A percentile compares a stretch with the other conserved stretches of the same genome.
Conservation (phyloP, 345 rosid species). For the Acer yangbiense region DNA sequence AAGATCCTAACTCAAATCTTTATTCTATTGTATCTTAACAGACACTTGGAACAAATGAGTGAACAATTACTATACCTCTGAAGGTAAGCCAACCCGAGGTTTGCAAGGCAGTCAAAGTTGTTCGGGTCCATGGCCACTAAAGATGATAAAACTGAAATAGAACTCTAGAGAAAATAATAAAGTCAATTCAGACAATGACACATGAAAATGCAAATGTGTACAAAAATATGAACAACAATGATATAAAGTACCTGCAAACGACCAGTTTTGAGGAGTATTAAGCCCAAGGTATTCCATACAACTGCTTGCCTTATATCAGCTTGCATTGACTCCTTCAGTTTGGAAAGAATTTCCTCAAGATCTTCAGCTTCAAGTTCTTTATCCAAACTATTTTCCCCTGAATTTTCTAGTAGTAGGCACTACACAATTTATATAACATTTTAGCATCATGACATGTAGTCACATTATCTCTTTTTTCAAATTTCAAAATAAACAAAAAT, state of each 20-base stretch:
- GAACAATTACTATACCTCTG: slow-evolving; percentile 53
- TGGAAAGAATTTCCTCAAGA: slow-evolving; percentile 72
- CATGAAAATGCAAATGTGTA: slow-evolving; percentile 14
- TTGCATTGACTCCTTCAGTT: slow-evolving; percentile 73
- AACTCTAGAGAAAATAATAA: slow-evolving; percentile 52
- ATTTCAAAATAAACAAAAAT: background rate
- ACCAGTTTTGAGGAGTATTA: slow-evolving; percentile 85
- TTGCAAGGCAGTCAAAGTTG: slow-evolving; percentile 88
- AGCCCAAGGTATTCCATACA: slow-evolving; percentile 88
- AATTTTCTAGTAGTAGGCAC: slow-evolving; percentile 80
- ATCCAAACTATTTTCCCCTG: slow-evolving; percentile 57
- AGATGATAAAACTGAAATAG: slow-evolving; percentile 72
- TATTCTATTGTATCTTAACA: background rate
- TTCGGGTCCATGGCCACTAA: slow-evolving; percentile 63
- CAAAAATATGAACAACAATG: slow-evolving; percentile 11
- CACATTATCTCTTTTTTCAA: background rate
- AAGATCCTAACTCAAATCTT: background rate
- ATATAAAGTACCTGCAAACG: slow-evolving; percentile 63
- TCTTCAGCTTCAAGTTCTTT: slow-evolving; percentile 82
- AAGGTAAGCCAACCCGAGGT: slow-evolving; percentile 87
- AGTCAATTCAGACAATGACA: slow-evolving; percentile 21
- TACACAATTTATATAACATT: slow-evolving; percentile 32
- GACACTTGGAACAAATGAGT: background rate
- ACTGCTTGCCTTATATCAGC: slow-evolving; percentile 73
- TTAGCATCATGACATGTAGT: slow-evolving; percentile 2